Percentiles rank a stretch among this genome's conserved stretches.
phyloP scores from a whole-genome alignment of 2,329 filamentous ascomycete species.

The Fusarium chuoi region DNA sequence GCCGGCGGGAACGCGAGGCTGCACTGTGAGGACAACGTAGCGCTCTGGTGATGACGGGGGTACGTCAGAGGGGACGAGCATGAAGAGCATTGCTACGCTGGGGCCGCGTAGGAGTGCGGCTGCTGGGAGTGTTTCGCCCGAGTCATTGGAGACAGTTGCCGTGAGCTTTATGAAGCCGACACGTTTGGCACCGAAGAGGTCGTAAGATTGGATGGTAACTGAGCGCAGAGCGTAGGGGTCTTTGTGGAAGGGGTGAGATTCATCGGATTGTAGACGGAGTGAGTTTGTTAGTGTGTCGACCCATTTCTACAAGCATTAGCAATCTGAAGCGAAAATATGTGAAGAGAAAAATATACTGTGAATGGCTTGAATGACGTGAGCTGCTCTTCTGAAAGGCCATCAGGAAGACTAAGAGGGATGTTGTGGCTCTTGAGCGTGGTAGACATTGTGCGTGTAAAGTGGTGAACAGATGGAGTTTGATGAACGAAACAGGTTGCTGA shows the following conservation, averaged over 20 bases:
- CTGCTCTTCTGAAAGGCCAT: slow-evolving; percentile 56
- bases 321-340: no score
- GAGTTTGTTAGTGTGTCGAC: slow-evolving; percentile 58
- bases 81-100: slow-evolving; percentile 69
- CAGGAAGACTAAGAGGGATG: slow-evolving; percentile 56
- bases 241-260: slow-evolving; percentile 62
- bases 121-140: slow-evolving; percentile 63
- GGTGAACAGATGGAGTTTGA: not conserved
- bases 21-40: slow-evolving; percentile 68
- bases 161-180: slow-evolving; percentile 68
- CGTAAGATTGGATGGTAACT: slow-evolving; percentile 64
- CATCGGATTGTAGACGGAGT: slow-evolving; percentile 56
- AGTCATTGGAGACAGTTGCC: slow-evolving; percentile 58
- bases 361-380: slow-evolving; percentile 62
- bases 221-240: slow-evolving; percentile 63
- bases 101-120: slow-evolving; percentile 67
- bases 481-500: not conserved
- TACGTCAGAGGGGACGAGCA: slow-evolving; percentile 64
- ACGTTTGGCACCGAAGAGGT: slow-evolving; percentile 58
- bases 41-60: slow-evolving; percentile 55
- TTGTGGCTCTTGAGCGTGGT: slow-evolving; percentile 41
- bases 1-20: slow-evolving; percentile 66
- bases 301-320: slow-evolving; percentile 56
- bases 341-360: slow-evolving; percentile 50
- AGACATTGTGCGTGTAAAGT: slow-evolving; percentile 32